A percentile compares a stretch with the other conserved stretches of the same genome.
phyloP scores from a whole-genome alignment of 192 early-diverging fungal species.

The Coemansia sp. region DNA sequence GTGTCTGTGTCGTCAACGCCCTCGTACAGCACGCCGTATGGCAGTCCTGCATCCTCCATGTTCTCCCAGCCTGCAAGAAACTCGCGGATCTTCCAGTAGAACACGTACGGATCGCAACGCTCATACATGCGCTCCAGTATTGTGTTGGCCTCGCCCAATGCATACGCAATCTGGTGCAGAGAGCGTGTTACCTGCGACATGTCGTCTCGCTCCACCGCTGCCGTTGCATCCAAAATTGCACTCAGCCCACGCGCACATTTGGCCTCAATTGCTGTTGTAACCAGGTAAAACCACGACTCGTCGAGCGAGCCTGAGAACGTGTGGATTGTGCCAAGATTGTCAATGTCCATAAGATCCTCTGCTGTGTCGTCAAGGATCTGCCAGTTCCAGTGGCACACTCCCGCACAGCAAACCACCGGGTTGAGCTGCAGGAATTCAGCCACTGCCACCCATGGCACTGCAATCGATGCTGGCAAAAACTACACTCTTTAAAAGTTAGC shows the following conservation, averaged over 20 bases:
- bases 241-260: constrained; percentile 65
- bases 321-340: constrained; percentile 77
- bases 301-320: constrained; percentile 86
- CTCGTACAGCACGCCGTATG: constrained; percentile 87
- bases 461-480: constrained; percentile 70
- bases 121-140: constrained; percentile 82
- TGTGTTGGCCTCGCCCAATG: constrained; percentile 55
- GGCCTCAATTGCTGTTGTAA: constrained; percentile 85
- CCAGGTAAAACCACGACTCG: constrained; percentile 97
- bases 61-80: constrained; percentile 91
- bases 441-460: constrained; percentile 79
- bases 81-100: constrained; percentile 89
- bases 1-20: constrained; percentile 68
- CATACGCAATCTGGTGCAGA: constrained; percentile 57
- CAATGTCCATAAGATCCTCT: constrained; percentile 64
- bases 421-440: constrained; percentile 75
- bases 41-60: constrained; percentile 81
- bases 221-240: constrained; percentile 67
- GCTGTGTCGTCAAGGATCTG: constrained; percentile 68
- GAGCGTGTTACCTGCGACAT: constrained; percentile 42
- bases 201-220: constrained; percentile 58
- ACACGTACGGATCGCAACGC: constrained; percentile 90
- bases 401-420: constrained; percentile 84
- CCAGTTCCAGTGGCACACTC: constrained; percentile 91
- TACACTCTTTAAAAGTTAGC: constrained; percentile 8